These are phyloP conservation scores for Candolleomyces aberdarensis DNA, from an alignment of 768 basidiomycete genomes.

Conservation along the genomic window DNA sequence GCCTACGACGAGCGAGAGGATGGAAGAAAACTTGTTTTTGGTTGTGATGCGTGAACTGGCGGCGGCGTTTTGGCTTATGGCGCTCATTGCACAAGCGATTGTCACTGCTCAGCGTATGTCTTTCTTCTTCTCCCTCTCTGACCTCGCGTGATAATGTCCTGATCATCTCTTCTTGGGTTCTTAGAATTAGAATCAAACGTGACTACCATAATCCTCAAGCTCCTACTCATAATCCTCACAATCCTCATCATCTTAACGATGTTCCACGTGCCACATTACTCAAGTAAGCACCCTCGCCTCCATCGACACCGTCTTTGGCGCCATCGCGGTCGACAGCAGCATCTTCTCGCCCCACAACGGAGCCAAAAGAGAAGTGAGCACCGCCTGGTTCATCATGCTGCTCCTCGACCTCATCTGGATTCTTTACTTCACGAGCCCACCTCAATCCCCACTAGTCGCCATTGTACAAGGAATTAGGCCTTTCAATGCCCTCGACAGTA, in stretches of 20 bases:
- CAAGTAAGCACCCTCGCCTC: constrained; percentile 20
- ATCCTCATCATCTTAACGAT: constrained; percentile 26
- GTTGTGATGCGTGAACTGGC: background rate
- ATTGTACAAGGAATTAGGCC: constrained; percentile 1
- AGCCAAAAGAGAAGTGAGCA: constrained; percentile 60
- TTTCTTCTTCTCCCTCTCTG: background rate
- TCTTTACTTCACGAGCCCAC: constrained; percentile 75
- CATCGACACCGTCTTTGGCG: constrained; percentile 45
- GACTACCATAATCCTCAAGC: constrained; percentile 58
- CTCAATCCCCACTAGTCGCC: constrained; percentile 15
- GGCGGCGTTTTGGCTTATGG: constrained; percentile 41
- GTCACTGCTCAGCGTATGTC: constrained; percentile 41
- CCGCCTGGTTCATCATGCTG: constrained; percentile 81
- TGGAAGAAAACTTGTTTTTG: background rate
- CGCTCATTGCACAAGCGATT: constrained; percentile 57
- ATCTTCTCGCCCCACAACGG: constrained; percentile 40
- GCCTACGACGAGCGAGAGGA: background rate
- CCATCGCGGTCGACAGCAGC: constrained; percentile 64
- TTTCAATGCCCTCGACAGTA: background rate
- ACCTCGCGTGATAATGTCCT: background rate
- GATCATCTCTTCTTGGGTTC: background rate
- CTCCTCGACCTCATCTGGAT: constrained; percentile 88
- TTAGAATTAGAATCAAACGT: constrained; percentile 22
- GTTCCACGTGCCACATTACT: constrained; percentile 12
- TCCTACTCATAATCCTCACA: constrained; percentile 63